Evolutionary conservation across 176 grass and related monocot species (phyloP).

Genomic region (Avena insularis): DNA sequence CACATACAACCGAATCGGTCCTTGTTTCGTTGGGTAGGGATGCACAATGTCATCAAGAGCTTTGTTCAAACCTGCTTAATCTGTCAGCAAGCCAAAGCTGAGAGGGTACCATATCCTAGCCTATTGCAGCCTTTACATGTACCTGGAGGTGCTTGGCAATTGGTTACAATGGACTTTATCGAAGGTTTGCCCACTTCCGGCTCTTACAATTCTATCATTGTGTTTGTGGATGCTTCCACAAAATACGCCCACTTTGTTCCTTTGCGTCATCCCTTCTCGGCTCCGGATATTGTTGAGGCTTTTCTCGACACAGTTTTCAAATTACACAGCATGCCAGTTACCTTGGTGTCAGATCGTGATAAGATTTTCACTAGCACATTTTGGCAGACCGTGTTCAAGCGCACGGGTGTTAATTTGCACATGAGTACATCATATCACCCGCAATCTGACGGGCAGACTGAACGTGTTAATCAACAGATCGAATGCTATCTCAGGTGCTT

Average conservation of each 20-base stretch:
- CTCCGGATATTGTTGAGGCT: not conserved
- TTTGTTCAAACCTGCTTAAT: no score
- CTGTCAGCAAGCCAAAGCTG: no score
- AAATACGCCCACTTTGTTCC: not conserved
- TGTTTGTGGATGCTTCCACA: not conserved
- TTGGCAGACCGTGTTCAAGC: not conserved
- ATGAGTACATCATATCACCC: not conserved
- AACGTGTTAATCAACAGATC: not conserved
- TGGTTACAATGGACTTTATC: no score
- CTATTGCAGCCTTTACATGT: no score
- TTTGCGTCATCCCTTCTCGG: not conserved
- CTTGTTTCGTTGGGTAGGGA: no score
- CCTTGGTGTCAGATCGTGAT: not conserved
- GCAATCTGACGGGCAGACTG: not conserved
- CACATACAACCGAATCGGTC: no score
- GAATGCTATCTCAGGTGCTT: not conserved
- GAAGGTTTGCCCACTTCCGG: no score
- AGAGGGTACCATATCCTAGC: no score
- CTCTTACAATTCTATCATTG: not conserved
- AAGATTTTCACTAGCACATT: not conserved
- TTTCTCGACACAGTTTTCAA: not conserved
- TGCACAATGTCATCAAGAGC: no score
- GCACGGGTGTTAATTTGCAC: not conserved
- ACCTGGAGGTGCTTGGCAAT: no score
- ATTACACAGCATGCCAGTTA: not conserved